A percentile compares a stretch with the other conserved stretches of the same genome.
Conservation (phyloP, 2,329 filamentous ascomycete genomes). For the Xylariaceae sp. region DNA sequence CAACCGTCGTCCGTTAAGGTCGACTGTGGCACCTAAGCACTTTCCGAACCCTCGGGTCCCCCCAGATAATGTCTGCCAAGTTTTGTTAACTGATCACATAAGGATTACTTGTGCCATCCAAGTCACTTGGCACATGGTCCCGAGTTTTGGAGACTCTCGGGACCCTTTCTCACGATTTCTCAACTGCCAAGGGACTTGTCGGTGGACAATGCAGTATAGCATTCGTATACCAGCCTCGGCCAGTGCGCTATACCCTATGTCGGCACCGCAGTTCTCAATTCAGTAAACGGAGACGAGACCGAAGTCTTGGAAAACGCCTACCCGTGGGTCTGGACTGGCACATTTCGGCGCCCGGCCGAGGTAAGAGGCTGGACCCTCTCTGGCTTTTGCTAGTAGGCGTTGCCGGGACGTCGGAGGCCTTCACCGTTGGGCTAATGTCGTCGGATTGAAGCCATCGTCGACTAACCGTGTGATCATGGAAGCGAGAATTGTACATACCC, state of each 20-base stretch:
- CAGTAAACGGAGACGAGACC: slow-evolving; percentile 29
- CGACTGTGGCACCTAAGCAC: slow-evolving; percentile 3
- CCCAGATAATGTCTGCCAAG: neutral
- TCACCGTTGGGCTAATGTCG: slow-evolving; percentile 17
- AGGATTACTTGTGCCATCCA: neutral
- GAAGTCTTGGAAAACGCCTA: slow-evolving; percentile 25
- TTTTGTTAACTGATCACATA: neutral
- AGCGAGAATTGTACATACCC: slow-evolving; percentile 8
- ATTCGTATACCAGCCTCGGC: slow-evolving; percentile 9
- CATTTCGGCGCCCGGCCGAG: slow-evolving; percentile 7
- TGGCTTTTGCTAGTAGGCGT: slow-evolving; percentile 6
- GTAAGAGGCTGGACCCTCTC: slow-evolving; percentile 1
- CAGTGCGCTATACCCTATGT: slow-evolving; percentile 20
- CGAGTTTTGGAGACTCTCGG: slow-evolving; percentile 7
- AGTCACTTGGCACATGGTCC: slow-evolving; percentile 9
- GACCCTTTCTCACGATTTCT: slow-evolving; percentile 4
- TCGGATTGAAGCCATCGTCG: slow-evolving; percentile 14
- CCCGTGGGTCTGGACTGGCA: slow-evolving; percentile 22
- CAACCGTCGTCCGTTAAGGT: slow-evolving; percentile 11
- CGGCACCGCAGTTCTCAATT: slow-evolving; percentile 25
- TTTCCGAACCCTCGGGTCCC: slow-evolving; percentile 10
- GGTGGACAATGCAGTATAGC: slow-evolving; percentile 10
- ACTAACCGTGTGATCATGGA: slow-evolving; percentile 12
- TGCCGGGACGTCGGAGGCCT: slow-evolving; percentile 12
- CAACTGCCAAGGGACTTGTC: slow-evolving; percentile 13